phyloP scores from a whole-genome alignment of 129 eudicot genomes.

The Pseudognaphalium luteoalbum region DNA sequence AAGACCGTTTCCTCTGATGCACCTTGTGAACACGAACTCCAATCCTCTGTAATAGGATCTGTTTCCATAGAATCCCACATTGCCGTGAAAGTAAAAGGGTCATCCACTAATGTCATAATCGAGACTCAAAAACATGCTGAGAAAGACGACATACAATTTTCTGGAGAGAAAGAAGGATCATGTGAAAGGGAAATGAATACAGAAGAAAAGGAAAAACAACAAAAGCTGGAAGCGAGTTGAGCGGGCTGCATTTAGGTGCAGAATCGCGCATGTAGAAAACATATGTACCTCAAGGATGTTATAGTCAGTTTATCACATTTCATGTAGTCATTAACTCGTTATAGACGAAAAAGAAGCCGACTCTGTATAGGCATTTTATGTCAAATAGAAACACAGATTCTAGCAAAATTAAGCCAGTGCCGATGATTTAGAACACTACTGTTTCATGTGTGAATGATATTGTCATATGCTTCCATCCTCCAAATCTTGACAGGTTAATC shows the following conservation, averaged over 20 bases:
- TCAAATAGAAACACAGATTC: conserved; percentile 3
- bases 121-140: conserved; percentile 7
- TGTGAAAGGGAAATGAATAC: conserved; percentile 3
- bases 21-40: conserved; percentile 5
- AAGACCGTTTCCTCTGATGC: neutral
- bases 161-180: conserved; percentile 7
- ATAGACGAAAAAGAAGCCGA: neutral
- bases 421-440: neutral
- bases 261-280: neutral
- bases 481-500: neutral
- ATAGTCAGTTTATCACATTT: neutral
- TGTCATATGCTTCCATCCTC: no score
- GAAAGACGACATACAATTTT: neutral
- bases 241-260: neutral
- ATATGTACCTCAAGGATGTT: conserved; percentile 9
- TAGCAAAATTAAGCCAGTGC: neutral
- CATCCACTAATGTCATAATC: conserved; percentile 2
- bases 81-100: neutral
- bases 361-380: neutral
- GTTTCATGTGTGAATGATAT: neutral
- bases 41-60: neutral
- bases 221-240: neutral
- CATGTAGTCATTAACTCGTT: neutral
- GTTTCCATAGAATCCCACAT: neutral
- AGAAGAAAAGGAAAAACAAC: neutral